Base-by-base conservation (phyloP, 345 rosid species). In the Orychophragmus violaceus region DNA sequence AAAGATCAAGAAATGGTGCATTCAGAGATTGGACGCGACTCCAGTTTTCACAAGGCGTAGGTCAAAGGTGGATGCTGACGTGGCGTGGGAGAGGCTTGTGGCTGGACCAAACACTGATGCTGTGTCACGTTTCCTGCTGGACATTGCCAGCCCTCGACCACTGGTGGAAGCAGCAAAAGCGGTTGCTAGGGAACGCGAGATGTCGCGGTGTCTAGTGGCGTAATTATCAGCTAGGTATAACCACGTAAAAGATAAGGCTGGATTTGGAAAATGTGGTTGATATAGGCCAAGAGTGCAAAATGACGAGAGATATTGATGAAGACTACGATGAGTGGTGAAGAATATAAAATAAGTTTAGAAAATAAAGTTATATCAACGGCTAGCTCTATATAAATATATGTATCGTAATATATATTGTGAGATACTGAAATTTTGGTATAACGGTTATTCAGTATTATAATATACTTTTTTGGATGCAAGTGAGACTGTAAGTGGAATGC, bases 21-120 rank as follows among this genome's bases (percentile, higher is more conserved):
- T 87, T 14, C 87, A 82, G 46, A 65, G 83, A 60, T 49, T 89
- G 21, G 87, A 89, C 48, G 93, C 87, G 4, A 85, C 90, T 1
- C 75, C 85, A n/a, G 91, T 79, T 44, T 81, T 89, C 62, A 33
- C 19, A 0, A 81, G 79, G 29, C 42, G 48, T 0, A 78, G 85
- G 45, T 63, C 69, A 33, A 82, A 81, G 6, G 73, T 57, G 1
- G 85, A 62, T 69, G 86, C 74, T 46, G 67, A 86, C 14, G 74
- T 78, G 48, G 79, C 82, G 11, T 87, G 93, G 96, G 75, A 77
- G 28, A 80, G 55, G 76, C 72, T 74, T n/a, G 89, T 83, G 59
- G 78, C 78, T 10, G 78, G 79, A 32, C 93, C 88, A 1, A 80
- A 84, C 57, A 64, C 75, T 0, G 32, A 42, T 35, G 64, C 79